Conservation (phyloP, 306 rosid species). For the Astragalus membranaceus region DNA sequence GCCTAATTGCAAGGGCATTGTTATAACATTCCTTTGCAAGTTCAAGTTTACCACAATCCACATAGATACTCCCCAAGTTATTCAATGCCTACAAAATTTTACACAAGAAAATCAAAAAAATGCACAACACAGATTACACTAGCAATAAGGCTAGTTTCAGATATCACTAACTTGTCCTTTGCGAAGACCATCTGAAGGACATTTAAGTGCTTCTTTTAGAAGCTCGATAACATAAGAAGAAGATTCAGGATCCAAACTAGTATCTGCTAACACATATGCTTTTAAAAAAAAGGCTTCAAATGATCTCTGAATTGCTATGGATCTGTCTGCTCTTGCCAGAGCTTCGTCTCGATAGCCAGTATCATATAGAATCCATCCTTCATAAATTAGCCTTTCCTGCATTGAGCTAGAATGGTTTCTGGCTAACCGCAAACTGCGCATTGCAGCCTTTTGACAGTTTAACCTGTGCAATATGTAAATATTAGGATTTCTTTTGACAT, state of each 20-base stretch:
- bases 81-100: conserved; percentile 64
- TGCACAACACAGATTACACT: background rate
- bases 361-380: conserved; percentile 91
- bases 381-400: conserved; percentile 74
- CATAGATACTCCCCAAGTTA: conserved; percentile 69
- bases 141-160: background rate
- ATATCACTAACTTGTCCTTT: conserved; percentile 71
- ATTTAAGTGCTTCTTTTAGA: conserved; percentile 72
- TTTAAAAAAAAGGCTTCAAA: conserved; percentile 81
- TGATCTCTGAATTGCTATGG: conserved; percentile 60
- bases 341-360: conserved; percentile 72
- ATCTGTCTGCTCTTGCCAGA: conserved; percentile 50
- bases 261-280: conserved; percentile 70
- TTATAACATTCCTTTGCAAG: conserved; percentile 61
- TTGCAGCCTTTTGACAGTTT: conserved; percentile 83
- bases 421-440: conserved; percentile 66
- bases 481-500: conserved; percentile 6
- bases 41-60: conserved; percentile 65
- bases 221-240: conserved; percentile 54
- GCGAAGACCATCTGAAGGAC: conserved; percentile 87
- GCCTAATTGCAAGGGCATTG: conserved; percentile 77
- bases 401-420: conserved; percentile 59
- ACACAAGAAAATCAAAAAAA: conserved; percentile 21
- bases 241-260: conserved; percentile 51
- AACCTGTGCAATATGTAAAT: conserved; percentile 36